phyloP scores from a whole-genome alignment of 805 yeast genomes.

The Monosporozyma unispora region DNA sequence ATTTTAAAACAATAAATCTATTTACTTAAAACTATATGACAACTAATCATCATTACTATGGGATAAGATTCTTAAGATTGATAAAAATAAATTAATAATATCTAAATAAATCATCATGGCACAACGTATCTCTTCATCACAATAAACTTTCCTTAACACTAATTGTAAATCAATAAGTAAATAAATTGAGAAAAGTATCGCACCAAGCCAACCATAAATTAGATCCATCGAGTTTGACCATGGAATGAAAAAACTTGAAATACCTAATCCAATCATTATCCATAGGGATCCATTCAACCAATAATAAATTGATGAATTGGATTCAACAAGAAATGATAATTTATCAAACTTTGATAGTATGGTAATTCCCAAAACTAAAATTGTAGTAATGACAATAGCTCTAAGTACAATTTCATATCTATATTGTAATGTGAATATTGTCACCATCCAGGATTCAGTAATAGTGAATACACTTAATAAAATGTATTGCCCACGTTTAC shows the following conservation, averaged over 20 bases:
- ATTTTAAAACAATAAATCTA: neutral
- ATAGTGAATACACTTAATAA: slow-evolving; percentile 60
- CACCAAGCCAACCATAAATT: slow-evolving; percentile 64
- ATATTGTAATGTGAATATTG: slow-evolving; percentile 53
- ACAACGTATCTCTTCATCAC: slow-evolving; percentile 82
- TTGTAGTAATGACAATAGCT: slow-evolving; percentile 58
- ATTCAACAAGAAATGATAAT: slow-evolving; percentile 22
- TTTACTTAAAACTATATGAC: neutral
- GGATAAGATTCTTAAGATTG: slow-evolving; percentile 56
- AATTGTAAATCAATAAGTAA: slow-evolving; percentile 75
- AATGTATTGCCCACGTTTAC: slow-evolving; percentile 31
- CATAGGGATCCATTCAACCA: slow-evolving; percentile 47
- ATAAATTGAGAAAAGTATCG: slow-evolving; percentile 61
- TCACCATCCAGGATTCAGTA: slow-evolving; percentile 65
- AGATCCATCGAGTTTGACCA: slow-evolving; percentile 53
- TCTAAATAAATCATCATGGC: slow-evolving; percentile 74
- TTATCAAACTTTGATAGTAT: slow-evolving; percentile 64
- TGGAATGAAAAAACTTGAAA: slow-evolving; percentile 49
- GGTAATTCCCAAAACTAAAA: slow-evolving; percentile 71
- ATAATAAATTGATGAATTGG: slow-evolving; percentile 28
- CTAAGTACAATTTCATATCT: slow-evolving; percentile 58
- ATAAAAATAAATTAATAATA: slow-evolving; percentile 69
- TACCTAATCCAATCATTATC: slow-evolving; percentile 62
- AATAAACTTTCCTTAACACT: slow-evolving; percentile 61
- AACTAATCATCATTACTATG: slow-evolving; percentile 14